Evolutionary conservation across 345 rosid genomes (phyloP), one percentile per base, ranked within the genome.

Genomic region (Passiflora organensis): DNA sequence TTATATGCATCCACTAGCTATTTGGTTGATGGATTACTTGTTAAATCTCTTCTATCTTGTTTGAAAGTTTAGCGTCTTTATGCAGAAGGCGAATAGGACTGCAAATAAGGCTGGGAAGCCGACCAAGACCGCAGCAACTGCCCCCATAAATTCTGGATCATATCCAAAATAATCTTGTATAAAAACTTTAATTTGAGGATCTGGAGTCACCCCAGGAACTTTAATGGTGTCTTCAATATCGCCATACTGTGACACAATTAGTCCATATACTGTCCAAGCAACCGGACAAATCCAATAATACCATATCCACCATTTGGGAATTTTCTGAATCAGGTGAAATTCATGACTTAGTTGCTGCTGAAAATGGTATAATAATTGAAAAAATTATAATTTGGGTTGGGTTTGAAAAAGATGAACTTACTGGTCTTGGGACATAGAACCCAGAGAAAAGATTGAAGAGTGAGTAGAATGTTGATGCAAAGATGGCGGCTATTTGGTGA

Each of bases 31-130:
- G 34, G 8, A 28, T 28, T 28, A 2, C 8, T 8, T 28, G 34
- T 8, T 28, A 28, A 28, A 28, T 28, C 5, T 14, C 12, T 34
- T 56, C 67, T 79, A 80, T 63, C 88, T 79, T 8, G 46, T 64
- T 45, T 85, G 94, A 85, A 89, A 89, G 75, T 89, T 83, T 19
- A 85, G 72, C 13, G 73, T 71, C 72, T 64, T 82, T 50, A 72
- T 67, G 76, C 89, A 80, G 54, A 68, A 83, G 11, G 87, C 96
- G 67, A 63, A 89, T 68, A 77, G 68, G 74, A 78, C 72, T 5
- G 89, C 84, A 47, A 88, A 88, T 68, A 83, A 82, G 25, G 51
- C 75, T 1, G 75, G 32, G 32, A 88, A 82, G 39, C 57, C 81
- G 38, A 85, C 90, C 74, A 82, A 67, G 32, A 82, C 84, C 5